phyloP scores from a whole-genome alignment of 345 rosid genomes.

The Murraya koenigii region DNA sequence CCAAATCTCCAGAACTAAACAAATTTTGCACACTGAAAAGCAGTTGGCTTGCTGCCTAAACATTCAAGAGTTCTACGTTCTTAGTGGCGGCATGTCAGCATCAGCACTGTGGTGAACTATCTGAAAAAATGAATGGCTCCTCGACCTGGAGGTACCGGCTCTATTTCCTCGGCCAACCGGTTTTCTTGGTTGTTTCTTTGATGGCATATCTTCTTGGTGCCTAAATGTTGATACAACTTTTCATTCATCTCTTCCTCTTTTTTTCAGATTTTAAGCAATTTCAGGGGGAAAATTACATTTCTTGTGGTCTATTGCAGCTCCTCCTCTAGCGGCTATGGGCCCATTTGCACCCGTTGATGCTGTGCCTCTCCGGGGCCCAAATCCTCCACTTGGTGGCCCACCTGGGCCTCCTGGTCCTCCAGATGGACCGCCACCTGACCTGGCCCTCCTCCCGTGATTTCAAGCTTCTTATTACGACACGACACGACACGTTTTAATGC shows the following conservation, averaged over 20 bases:
- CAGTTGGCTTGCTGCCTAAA: background rate
- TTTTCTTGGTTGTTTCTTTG: slow-evolving; percentile 17
- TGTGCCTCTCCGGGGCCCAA: too few relatives aligned
- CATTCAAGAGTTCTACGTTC: background rate
- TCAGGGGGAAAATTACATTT: too few relatives aligned
- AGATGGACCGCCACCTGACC: background rate
- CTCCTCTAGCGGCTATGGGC: too few relatives aligned
- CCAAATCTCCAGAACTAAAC: background rate
- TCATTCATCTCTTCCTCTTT: too few relatives aligned
- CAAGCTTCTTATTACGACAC: too few relatives aligned
- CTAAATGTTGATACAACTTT: background rate
- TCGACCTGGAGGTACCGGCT: slow-evolving; percentile 10
- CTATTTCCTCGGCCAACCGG: slow-evolving; percentile 12
- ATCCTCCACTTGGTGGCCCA: slow-evolving; percentile 1
- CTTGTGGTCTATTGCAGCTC: too few relatives aligned
- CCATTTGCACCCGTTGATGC: too few relatives aligned
- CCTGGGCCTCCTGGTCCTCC: slow-evolving; percentile 18
- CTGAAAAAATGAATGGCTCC: background rate
- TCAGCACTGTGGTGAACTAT: background rate
- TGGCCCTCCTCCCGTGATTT: too few relatives aligned
- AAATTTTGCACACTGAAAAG: background rate
- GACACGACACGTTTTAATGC: too few relatives aligned
- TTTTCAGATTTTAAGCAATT: too few relatives aligned
- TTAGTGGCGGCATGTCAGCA: background rate
- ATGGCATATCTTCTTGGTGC: slow-evolving; percentile 32